These are phyloP conservation scores for Trichoderma atroviride DNA, from an alignment of 2,329 filamentous ascomycete genomes.

Conservation along the genomic window DNA sequence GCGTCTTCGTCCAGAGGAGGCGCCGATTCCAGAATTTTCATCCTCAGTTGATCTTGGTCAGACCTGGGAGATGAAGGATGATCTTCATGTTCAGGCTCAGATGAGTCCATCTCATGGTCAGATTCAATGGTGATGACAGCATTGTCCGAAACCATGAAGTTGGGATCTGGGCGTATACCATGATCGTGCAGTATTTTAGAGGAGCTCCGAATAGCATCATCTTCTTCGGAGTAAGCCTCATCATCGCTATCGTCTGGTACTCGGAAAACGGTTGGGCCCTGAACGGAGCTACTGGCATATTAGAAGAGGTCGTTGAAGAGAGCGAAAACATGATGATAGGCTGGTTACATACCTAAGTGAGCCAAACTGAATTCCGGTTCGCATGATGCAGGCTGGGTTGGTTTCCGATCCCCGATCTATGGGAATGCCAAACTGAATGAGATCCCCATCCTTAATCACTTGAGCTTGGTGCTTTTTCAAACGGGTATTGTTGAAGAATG, in stretches of 20 bases:
- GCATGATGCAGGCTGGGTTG: slow-evolving; percentile 46
- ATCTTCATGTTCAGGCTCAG: neutral
- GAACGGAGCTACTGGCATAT: slow-evolving; percentile 33
- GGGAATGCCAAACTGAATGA: slow-evolving; percentile 41
- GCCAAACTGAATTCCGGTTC: slow-evolving; percentile 39
- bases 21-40: neutral
- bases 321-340: neutral
- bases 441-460: slow-evolving; percentile 37
- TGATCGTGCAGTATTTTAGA: slow-evolving; percentile 35
- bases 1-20: slow-evolving; percentile 18
- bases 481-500: slow-evolving; percentile 46
- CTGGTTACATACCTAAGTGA: slow-evolving; percentile 30
- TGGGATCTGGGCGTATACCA: slow-evolving; percentile 35
- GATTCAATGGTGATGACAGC: slow-evolving; percentile 28
- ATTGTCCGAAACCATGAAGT: neutral
- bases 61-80: neutral
- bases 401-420: slow-evolving; percentile 40
- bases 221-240: slow-evolving; percentile 35
- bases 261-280: slow-evolving; percentile 41
- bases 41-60: neutral
- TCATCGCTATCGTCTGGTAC: slow-evolving; percentile 49
- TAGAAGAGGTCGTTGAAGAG: slow-evolving; percentile 22
- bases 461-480: slow-evolving; percentile 30
- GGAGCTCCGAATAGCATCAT: slow-evolving; percentile 34
- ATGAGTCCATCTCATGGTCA: slow-evolving; percentile 29